Evolutionary conservation across 2,329 filamentous ascomycete genomes (phyloP).

Genomic region (Beauveria rudraprayagi): DNA sequence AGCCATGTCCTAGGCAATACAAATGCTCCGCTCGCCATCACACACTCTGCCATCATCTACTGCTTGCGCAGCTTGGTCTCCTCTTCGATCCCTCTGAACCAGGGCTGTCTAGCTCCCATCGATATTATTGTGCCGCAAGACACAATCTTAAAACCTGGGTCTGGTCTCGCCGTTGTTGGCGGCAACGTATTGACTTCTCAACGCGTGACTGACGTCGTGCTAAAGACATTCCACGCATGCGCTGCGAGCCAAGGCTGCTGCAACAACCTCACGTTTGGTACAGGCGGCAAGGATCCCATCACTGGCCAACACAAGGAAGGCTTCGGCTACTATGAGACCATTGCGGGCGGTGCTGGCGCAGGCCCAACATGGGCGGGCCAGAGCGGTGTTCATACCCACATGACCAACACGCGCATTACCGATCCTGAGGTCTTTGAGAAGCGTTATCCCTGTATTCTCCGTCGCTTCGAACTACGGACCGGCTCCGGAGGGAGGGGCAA

Average conservation of each 20-base stretch:
- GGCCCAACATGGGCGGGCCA: constrained; percentile 66
- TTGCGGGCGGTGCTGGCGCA: constrained; percentile 68
- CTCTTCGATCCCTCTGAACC: constrained; percentile 78
- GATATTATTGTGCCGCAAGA: constrained; percentile 64
- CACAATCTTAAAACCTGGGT: constrained; percentile 66
- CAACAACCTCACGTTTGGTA: constrained; percentile 81
- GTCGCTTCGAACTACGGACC: constrained; percentile 57
- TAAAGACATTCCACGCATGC: constrained; percentile 71
- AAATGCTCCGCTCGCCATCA: constrained; percentile 27
- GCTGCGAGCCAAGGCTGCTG: constrained; percentile 73
- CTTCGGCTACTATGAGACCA: constrained; percentile 84
- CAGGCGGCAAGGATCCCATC: constrained; percentile 62
- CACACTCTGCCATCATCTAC: constrained; percentile 65
- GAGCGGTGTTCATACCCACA: constrained; percentile 71
- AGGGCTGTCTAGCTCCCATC: constrained; percentile 74
- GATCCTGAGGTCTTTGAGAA: constrained; percentile 74
- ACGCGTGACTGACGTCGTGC: constrained; percentile 73
- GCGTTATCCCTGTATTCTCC: constrained; percentile 58
- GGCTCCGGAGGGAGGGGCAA: constrained; percentile 58
- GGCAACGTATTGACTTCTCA: constrained; percentile 77
- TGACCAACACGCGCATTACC: constrained; percentile 81
- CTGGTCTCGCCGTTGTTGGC: constrained; percentile 72
- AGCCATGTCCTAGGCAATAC: constrained; percentile 25
- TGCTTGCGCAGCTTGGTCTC: constrained; percentile 72
- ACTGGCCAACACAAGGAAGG: constrained; percentile 40